Evolutionary conservation across 805 yeast species (phyloP).

Genomic region (Zygosaccharomyces rouxii): DNA sequence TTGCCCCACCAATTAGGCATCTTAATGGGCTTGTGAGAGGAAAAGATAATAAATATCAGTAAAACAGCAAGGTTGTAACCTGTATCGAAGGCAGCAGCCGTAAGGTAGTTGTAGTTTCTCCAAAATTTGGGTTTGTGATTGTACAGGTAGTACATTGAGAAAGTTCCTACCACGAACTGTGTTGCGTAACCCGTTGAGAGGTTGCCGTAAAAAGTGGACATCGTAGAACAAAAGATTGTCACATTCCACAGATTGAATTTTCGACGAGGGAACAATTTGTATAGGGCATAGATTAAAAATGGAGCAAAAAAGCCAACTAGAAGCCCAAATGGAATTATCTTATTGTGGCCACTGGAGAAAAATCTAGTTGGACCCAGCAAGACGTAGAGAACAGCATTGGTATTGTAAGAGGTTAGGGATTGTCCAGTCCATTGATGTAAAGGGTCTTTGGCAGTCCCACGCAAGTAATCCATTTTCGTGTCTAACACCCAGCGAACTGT

Average conservation of each 20-base stretch:
- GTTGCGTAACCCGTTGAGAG: constrained; percentile 52
- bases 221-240: constrained; percentile 44
- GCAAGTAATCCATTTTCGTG: constrained; percentile 18
- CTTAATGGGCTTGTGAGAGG: constrained; percentile 44
- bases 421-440: constrained; percentile 40
- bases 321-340: constrained; percentile 54
- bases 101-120: constrained; percentile 67
- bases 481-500: constrained; percentile 34
- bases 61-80: constrained; percentile 60
- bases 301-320: constrained; percentile 49
- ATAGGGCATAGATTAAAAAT: constrained; percentile 38
- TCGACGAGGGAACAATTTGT: constrained; percentile 35
- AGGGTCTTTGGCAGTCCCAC: constrained; percentile 41
- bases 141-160: constrained; percentile 55
- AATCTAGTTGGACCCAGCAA: constrained; percentile 54
- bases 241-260: constrained; percentile 60
- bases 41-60: constrained; percentile 44
- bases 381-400: constrained; percentile 55
- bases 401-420: constrained; percentile 41
- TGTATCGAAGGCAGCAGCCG: constrained; percentile 62
- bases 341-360: constrained; percentile 45
- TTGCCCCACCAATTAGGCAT: constrained; percentile 66
- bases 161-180: constrained; percentile 50
- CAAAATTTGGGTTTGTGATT: constrained; percentile 61
- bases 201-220: constrained; percentile 68